Evolutionary conservation across 805 yeast genomes (phyloP).

Genomic region (Cyberlindnera samutprakarnensis): DNA sequence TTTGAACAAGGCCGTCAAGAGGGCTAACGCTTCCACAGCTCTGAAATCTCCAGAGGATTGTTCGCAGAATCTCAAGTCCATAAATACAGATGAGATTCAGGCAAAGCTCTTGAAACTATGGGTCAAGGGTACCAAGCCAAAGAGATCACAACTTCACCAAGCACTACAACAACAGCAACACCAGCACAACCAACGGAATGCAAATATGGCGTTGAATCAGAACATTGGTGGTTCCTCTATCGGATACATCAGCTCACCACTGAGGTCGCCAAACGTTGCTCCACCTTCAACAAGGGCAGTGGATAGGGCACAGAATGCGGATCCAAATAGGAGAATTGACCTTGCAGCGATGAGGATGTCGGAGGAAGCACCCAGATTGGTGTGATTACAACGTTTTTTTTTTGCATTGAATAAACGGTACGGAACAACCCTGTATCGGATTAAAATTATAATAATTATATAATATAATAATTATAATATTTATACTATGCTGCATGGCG

Average conservation of each 20-base stretch:
- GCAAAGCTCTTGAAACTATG: slow-evolving; percentile 18
- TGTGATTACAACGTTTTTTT: no score
- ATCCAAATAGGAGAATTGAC: slow-evolving; percentile 19
- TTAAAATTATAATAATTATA: no score
- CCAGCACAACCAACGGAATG: background rate
- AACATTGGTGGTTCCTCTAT: no score
- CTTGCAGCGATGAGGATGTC: slow-evolving; percentile 15
- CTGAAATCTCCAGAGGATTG: background rate
- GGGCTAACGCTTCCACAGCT: slow-evolving; percentile 29
- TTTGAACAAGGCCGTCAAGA: slow-evolving; percentile 49
- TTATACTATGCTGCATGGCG: no score
- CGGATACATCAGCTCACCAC: no score
- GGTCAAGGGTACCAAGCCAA: slow-evolving; percentile 16
- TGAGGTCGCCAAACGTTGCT: slow-evolving; percentile 10
- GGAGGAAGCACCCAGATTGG: slow-evolving; percentile 1
- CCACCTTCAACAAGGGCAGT: slow-evolving; percentile 36
- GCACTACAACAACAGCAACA: slow-evolving; percentile 11
- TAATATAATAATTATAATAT: no score
- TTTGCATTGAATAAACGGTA: no score
- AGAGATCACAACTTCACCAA: slow-evolving; percentile 4
- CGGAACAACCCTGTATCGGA: no score
- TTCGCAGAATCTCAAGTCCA: background rate
- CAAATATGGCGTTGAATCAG: slow-evolving; percentile 2
- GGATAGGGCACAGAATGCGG: slow-evolving; percentile 24
- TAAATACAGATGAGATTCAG: slow-evolving; percentile 14